Conservation (phyloP, 2,329 filamentous ascomycete species). For the Chalara sp. region DNA sequence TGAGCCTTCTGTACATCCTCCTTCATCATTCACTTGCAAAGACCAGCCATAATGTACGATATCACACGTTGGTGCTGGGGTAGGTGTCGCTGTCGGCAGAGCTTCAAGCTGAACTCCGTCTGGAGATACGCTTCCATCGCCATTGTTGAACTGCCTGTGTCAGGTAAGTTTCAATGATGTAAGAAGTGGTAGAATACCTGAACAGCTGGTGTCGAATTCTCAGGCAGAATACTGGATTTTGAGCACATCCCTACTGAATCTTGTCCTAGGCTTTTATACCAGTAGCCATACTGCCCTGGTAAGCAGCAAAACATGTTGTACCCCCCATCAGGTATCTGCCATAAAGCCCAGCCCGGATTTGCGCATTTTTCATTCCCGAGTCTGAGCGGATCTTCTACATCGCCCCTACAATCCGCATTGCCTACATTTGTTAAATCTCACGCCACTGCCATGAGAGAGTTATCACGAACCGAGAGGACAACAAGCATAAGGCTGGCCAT, state of each 20-base stretch:
- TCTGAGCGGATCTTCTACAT: not conserved
- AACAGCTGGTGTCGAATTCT: not conserved
- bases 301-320: constrained; percentile 1
- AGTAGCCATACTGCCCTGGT: not conserved
- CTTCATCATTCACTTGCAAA: not conserved
- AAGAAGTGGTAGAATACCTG: not conserved
- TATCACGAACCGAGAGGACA: not conserved
- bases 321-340: constrained; percentile 1
- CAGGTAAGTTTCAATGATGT: not conserved
- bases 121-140: not conserved
- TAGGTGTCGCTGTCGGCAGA: not conserved
- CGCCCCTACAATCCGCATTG: not conserved
- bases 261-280: not conserved
- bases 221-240: not conserved
- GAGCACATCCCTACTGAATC: not conserved
- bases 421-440: not conserved
- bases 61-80: not conserved
- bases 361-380: not conserved
- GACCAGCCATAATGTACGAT: not conserved
- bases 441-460: not conserved
- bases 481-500: not conserved
- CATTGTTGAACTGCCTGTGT: not conserved
- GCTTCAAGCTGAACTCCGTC: not conserved
- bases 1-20: not conserved
- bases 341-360: not conserved